A percentile compares a stretch with the other conserved stretches of the same genome.
phyloP scores from a whole-genome alignment of 164 flowering plant genomes.

The Sedum album region DNA sequence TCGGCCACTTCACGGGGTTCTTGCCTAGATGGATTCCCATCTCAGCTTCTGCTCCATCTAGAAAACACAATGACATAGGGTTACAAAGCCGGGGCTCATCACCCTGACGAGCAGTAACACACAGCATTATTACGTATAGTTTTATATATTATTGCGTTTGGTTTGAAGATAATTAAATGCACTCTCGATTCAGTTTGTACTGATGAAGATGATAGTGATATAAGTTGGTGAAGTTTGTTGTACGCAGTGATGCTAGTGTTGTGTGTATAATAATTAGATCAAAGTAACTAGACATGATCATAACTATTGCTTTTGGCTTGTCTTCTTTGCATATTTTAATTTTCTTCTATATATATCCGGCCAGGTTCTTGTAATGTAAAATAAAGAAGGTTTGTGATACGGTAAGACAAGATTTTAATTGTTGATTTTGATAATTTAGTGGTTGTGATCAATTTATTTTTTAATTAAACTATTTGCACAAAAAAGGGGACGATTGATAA shows the following conservation, averaged over 20 bases:
- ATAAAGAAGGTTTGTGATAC: too few species aligned
- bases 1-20: conserved; percentile 5
- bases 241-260: not conserved
- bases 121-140: not conserved
- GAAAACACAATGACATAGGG: conserved; percentile 4
- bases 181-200: not conserved
- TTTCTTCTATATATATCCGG: not conserved
- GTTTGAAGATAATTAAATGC: not conserved
- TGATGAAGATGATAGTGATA: not conserved
- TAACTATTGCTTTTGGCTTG: conserved; percentile 5
- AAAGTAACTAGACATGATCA: not conserved
- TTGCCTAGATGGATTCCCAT: conserved; percentile 3
- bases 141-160: conserved; percentile 2
- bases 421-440: too few species aligned
- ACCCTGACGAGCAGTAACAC: not conserved
- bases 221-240: not conserved
- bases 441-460: too few species aligned
- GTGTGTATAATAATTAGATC: conserved; percentile 4
- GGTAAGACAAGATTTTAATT: too few species aligned
- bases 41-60: conserved; percentile 5
- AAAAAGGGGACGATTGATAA: too few species aligned
- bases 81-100: not conserved
- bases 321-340: not conserved
- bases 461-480: too few species aligned
- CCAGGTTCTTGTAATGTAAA: too few species aligned